Percentiles rank a stretch among this genome's conserved stretches.
phyloP scores from a whole-genome alignment of 176 grass and related monocot genomes.

The Oryza meyeriana region DNA sequence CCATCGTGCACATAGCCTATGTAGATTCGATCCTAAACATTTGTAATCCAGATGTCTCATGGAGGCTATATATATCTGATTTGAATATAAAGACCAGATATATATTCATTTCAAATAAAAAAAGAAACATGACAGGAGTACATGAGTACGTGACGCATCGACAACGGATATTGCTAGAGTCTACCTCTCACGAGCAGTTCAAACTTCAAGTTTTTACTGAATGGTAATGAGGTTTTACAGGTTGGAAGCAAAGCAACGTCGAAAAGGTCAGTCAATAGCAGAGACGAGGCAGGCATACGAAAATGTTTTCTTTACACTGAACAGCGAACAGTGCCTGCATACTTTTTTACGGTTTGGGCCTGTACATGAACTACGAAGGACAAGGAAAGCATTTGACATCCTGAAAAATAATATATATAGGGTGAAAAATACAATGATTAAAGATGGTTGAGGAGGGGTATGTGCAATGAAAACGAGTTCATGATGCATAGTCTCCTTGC shows the following conservation, averaged over 20 bases:
- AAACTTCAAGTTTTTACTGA: background rate
- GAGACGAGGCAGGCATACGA: background rate
- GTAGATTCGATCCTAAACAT: too few relatives aligned
- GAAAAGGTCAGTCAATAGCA: background rate
- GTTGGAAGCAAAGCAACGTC: background rate
- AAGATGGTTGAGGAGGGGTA: background rate
- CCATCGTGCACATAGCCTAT: too few relatives aligned
- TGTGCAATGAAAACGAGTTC: background rate
- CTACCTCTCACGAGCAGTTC: background rate
- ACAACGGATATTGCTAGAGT: background rate
- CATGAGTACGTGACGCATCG: background rate
- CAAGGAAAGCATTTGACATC: background rate
- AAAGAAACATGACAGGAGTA: background rate
- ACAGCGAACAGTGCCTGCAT: background rate
- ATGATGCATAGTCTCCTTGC: constrained; percentile 5
- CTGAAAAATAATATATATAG: background rate
- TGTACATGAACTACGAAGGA: background rate
- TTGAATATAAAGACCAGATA: too few relatives aligned
- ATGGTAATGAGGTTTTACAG: background rate
- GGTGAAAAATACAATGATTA: background rate
- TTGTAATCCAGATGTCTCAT: too few relatives aligned
- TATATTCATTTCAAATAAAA: too few relatives aligned
- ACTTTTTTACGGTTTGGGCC: background rate
- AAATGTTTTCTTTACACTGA: background rate
- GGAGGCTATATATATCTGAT: too few relatives aligned